Conservation (phyloP, 2,329 filamentous ascomycete species). For the Exophiala calicioides region DNA sequence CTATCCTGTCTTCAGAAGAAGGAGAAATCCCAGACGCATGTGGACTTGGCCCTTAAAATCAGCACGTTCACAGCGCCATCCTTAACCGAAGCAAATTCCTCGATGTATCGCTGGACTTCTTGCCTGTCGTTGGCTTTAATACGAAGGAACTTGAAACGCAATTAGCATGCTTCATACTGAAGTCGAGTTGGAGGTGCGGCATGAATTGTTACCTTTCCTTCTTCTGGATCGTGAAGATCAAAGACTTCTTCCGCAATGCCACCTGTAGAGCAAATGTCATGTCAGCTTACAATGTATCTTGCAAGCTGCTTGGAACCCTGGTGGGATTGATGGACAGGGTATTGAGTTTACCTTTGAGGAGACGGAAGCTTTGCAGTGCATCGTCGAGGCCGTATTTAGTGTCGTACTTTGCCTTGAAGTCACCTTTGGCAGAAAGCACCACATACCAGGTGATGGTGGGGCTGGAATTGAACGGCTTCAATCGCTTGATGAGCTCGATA, state of each 20-base stretch:
- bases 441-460: neutral
- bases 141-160: conserved; percentile 1
- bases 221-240: conserved; percentile 1
- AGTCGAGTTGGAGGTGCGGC: too few species aligned
- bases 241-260: conserved; percentile 2
- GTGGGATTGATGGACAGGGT: too few species aligned
- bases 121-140: conserved; percentile 1
- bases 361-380: conserved; percentile 1
- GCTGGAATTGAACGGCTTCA: neutral
- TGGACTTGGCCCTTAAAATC: neutral
- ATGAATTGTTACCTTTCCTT: conserved; percentile 2
- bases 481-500: neutral
- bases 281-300: neutral
- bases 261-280: neutral
- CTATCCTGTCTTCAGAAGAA: too few species aligned
- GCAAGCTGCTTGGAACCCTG: neutral
- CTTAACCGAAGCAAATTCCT: conserved; percentile 1
- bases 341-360: neutral
- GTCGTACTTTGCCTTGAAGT: neutral
- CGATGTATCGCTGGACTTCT: neutral
- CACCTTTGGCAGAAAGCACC: neutral
- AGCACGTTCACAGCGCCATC: neutral
- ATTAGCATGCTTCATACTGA: too few species aligned
- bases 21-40: conserved; percentile 1
- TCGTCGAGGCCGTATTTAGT: neutral